Base-by-base conservation (phyloP, 2,329 filamentous ascomycete species). In the Fusarium sororula region DNA sequence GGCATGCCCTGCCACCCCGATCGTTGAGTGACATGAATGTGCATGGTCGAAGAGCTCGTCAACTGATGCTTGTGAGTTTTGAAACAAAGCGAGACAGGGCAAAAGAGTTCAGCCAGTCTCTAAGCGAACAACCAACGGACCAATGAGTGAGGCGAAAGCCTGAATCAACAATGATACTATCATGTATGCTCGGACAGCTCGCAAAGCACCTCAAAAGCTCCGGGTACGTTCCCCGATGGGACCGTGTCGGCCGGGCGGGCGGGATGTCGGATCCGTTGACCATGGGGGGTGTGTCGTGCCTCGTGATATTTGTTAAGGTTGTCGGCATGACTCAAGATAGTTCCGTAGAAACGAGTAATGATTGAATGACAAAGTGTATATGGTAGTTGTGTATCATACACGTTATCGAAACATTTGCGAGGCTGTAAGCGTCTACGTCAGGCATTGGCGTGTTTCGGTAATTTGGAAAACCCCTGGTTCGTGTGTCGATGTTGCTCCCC, bases 221-320 rank as follows among this genome's bases (percentile, higher is more conserved):
- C 64, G 73, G 75, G 61, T 68, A 63, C 53, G 60, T 66, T 77
- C 67, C 75, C 75, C 73, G 75, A 68, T 56, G 65, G 71, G 72
- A 54, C 73, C 66, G 64, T 73, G 63, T 68, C 61, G 67, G 62
- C 68, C 75, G 63, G 71, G 15, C 75, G 63, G 75, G 44, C 66
- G 66, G 75, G 64, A 73, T 51, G 32, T 64, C 65, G 73, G 66
- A 59, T 62, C 71, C 75, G 73, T 66, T 64, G 45, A 44, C 64
- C 55, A 65, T 63, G 66, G 75, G 63, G 65, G 50, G 71, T 32
- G 75, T 59, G 42, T 44, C 20, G 32, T 56, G 28, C 28, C 53
- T 66, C 61, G 45, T 41, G 62, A 55, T 63, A 60, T 41, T 47
- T 63, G 35, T 48, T 45, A 55, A 66, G 68, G 53, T 60, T 57